These are phyloP conservation scores for Reutealis trisperma DNA, from an alignment of 345 rosid genomes.

Conservation along the genomic window DNA sequence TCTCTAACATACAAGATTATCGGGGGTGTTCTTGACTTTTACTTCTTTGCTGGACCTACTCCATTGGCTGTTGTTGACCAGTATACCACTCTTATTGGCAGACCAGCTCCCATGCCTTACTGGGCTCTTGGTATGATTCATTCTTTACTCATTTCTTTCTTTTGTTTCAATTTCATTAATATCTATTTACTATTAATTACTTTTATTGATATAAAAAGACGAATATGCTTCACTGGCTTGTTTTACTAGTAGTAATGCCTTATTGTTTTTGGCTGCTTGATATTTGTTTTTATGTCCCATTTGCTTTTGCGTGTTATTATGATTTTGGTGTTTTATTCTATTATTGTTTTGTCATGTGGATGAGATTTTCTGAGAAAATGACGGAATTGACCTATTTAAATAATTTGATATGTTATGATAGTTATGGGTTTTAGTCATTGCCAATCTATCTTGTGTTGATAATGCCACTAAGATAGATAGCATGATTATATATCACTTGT, in stretches of 20 bases:
- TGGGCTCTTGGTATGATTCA: slow-evolving; percentile 81
- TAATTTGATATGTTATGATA: neutral
- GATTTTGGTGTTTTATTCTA: neutral
- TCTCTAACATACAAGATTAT: slow-evolving; percentile 88
- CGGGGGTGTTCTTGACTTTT: slow-evolving; percentile 92
- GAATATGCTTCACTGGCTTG: neutral
- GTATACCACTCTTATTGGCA: slow-evolving; percentile 74
- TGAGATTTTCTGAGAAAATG: neutral
- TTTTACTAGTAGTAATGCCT: neutral
- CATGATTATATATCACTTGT: neutral
- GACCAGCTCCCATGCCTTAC: slow-evolving; percentile 99
- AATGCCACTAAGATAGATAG: neutral
- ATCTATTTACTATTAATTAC: neutral
- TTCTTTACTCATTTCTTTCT: slow-evolving; percentile 9
- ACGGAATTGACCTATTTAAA: neutral
- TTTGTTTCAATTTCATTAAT: neutral
- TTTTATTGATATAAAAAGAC: neutral
- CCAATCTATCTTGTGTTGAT: neutral
- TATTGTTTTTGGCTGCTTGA: neutral
- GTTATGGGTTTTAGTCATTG: neutral
- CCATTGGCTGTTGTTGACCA: slow-evolving; percentile 85
- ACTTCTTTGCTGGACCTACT: slow-evolving; percentile 80
- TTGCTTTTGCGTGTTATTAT: neutral
- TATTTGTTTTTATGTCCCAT: no score
- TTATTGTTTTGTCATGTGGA: neutral